Base-by-base conservation (phyloP, 2,329 filamentous ascomycete species). In the Macrophomina pseudophaseolina region DNA sequence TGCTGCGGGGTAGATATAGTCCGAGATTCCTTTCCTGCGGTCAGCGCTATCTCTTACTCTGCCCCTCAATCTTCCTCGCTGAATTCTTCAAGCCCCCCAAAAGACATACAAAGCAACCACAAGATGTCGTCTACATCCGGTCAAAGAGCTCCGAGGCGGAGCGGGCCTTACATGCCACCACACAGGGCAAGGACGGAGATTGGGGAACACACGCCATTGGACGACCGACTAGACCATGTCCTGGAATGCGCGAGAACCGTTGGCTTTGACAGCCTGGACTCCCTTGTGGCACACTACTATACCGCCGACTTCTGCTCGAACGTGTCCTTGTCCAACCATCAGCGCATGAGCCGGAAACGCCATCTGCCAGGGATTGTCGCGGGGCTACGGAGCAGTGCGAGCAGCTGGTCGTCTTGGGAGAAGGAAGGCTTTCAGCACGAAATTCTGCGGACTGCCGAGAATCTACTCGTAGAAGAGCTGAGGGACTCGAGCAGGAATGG, bases 261-360 rank as follows among this genome's bases (percentile, higher is more conserved):
- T 30, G 48, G 48, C 16, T 51, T 51, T 30, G 48, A 51, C 48
- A 51, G 48, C 18, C 48, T 51, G 48, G 48, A 51, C 23, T 51
- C 48, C 48, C 48, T 51, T 51, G 48, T 30, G 23, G 48, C 48
- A 51, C 23, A 51, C 11, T 51, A 51, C 23, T 51, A 51, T 51
- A 51, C 48, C 18, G 48, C 48, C 18, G 48, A 51, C 23, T 51
- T 51, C 14, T 51, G 48, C 48, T 51, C 48, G 48, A 51, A 51
- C 23, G 30, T 30, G 48, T 51, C 48, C 23, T 30, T 51, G n/a
- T 51, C 48, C 18, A 51, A 51, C 14, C 48, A 51, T 32, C 48
- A 51, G 18, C 48, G 48, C 48, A 51, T 51, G 18, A 51, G 48
- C 48, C 48, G 48, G 18, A 51, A 51, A 51, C 48, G 48, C 48